Evolutionary conservation across 2,329 filamentous ascomycete genomes (phyloP).

Genomic region (Epichloe festucae): DNA sequence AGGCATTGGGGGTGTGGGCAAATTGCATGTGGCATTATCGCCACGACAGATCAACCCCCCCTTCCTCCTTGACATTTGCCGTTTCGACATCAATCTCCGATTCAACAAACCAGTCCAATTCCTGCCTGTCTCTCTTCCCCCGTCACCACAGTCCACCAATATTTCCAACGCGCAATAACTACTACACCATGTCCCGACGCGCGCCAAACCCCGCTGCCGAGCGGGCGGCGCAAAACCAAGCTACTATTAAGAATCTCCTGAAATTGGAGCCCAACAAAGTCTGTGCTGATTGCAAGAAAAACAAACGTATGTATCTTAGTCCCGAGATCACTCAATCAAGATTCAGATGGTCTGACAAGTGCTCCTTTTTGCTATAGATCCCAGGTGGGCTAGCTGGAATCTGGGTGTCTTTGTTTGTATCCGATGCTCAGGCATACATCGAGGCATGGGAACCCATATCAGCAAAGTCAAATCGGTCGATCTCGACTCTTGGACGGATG

Average conservation of each 20-base stretch:
- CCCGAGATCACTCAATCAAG: neutral
- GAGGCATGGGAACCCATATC: slow-evolving; percentile 97
- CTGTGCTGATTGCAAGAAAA: slow-evolving; percentile 97
- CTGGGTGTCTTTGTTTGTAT: slow-evolving; percentile 96
- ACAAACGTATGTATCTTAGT: slow-evolving; percentile 61
- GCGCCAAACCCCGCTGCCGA: slow-evolving; percentile 67
- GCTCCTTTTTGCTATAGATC: slow-evolving; percentile 44
- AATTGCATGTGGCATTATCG: slow-evolving; percentile 3
- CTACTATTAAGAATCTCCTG: slow-evolving; percentile 85
- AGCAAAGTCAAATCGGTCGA: slow-evolving; percentile 97
- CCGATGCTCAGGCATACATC: slow-evolving; percentile 94
- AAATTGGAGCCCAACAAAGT: slow-evolving; percentile 94
- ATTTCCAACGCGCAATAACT: slow-evolving; percentile 7
- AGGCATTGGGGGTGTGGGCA: neutral
- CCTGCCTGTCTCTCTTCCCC: slow-evolving; percentile 1
- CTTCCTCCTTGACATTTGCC: neutral
- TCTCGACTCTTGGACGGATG: slow-evolving; percentile 95
- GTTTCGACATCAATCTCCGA: neutral
- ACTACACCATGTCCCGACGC: slow-evolving; percentile 58
- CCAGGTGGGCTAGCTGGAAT: slow-evolving; percentile 99
- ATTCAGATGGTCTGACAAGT: slow-evolving; percentile 2
- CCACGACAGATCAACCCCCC: slow-evolving; percentile 1
- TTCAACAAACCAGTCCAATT: neutral
- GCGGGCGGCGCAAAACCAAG: slow-evolving; percentile 82
- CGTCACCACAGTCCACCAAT: slow-evolving; percentile 6